Conservation (phyloP, 1,139 yeast genomes). For the Taphrina deformans region DNA sequence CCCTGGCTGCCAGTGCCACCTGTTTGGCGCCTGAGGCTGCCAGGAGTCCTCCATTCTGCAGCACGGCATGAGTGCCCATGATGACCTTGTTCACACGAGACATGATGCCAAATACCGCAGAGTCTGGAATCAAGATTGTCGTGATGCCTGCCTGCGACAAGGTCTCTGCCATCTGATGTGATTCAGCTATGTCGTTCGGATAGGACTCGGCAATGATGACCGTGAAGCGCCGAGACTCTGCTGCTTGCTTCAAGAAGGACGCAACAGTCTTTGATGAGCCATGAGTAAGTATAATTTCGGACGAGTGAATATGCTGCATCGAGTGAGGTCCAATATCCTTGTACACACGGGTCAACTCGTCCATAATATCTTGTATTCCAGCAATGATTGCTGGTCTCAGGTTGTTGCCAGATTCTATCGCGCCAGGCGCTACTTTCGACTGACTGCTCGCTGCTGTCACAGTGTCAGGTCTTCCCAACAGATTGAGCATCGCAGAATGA, state of each 20-base stretch:
- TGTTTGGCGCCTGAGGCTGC: conserved; percentile 88
- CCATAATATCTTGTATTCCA: conserved; percentile 88
- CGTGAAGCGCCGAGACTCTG: conserved; percentile 84
- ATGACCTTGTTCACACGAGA: conserved; percentile 95
- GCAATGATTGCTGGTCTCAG: conserved; percentile 86
- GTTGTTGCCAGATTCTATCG: conserved; percentile 5
- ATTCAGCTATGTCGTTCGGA: conserved; percentile 76
- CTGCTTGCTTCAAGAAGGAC: conserved; percentile 81
- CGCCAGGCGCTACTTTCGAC: neutral
- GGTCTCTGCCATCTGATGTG: conserved; percentile 76
- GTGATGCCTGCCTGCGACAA: conserved; percentile 85
- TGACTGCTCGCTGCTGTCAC: neutral
- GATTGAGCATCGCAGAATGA: conserved; percentile 35
- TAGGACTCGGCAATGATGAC: conserved; percentile 81
- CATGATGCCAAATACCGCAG: conserved; percentile 93
- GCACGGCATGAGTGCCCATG: conserved; percentile 80
- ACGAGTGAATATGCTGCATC: conserved; percentile 89
- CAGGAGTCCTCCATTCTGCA: conserved; percentile 94
- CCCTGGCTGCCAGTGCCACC: conserved; percentile 94
- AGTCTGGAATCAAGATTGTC: conserved; percentile 87
- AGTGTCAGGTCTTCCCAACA: conserved; percentile 31
- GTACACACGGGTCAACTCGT: conserved; percentile 84
- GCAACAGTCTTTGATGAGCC: conserved; percentile 88
- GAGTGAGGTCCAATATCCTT: conserved; percentile 90
- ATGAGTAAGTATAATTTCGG: conserved; percentile 90